Evolutionary conservation across 305 asterid genomes (phyloP), one percentile per base, ranked within the genome.

Genomic region (Plantago lanceolata): DNA sequence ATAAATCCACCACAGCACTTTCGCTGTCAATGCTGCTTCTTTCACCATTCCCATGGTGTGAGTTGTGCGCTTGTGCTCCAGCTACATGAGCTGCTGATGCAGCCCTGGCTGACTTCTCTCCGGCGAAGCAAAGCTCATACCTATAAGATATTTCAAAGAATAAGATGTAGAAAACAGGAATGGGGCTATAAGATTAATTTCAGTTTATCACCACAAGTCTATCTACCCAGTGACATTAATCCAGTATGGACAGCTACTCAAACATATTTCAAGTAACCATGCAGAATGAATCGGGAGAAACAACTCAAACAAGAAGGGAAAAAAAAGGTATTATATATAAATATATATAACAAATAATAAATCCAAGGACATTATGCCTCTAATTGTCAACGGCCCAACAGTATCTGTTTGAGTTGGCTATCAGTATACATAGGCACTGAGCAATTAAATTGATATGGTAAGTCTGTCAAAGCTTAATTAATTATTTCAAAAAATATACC

Each of bases 121-220:
- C 96, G 52, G 70, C 70, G 67, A 81, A 93, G 83, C 87, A 81
- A 60, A 93, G 99, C 83, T 93, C 99, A 68, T 85, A 93, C 93
- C 99, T 93, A 68, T 51, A 78, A 75, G 58, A 67, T 59, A 57
- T 65, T 57, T 71, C 65, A 66, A 71, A 29, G 50, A 67, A 21
- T 60, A 59, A 55, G 55, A 73, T 37, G 64, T 33, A 48, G 48
- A 49, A 49, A 51, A 53, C 31, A 24, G 60, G 49, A 61, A 49
- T 19, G 33, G 37, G 65, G 31, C 29, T 53, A 31, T 58, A 19
- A 26, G 59, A 33, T 8, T 35, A 54, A 3, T 26, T 26, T 54
- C n/a, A 8, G 43, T 24, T 37, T 15, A 12, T 14, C 19, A 15
- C 19, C 18, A 12, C 1, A 54, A 26, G 31, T 53, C 29, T 21